Evolutionary conservation across 805 yeast species (phyloP), one percentile per base, ranked within the genome.

Genomic region (Komagataella kurtzmanii): DNA sequence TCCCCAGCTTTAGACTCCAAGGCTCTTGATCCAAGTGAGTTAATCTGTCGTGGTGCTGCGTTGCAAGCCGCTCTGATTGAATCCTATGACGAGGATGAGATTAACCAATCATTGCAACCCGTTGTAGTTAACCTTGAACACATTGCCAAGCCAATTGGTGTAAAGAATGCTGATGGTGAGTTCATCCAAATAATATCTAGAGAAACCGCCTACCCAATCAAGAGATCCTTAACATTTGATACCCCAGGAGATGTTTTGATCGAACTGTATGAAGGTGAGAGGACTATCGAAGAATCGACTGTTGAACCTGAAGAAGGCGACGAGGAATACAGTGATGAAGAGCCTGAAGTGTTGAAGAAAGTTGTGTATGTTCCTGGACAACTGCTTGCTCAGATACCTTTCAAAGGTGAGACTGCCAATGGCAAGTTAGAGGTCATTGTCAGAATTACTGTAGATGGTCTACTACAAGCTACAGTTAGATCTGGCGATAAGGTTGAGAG

Each of bases 31-130:
- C 97, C 99, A 54, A 83, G 87, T 63, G 98, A 93, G 73, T 76
- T 89, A 62, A 74, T 85, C 57, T 83, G 95, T 57, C 83, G 95
- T 64, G 99, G 99, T 71, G 95, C 97, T 54, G 97, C 98, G 56
- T 77, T 91, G 65, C 98, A 93, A 76, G 99, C 97, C 50, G 81
- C 95, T 44, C 74, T 91, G 61, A 73, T 85, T 56, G 91, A 85
- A 61, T 73, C 80, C 53, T 95, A 88, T 61, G 93, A 84, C 62
- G 88, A 79, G 51, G 95, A 86, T 56, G 93, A 88, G 69, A 73
- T 83, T 60, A 72, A 75, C 49, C 95, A 88, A 70, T 83, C 93
- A 53, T 72, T 82, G 59, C 85, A 86, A 68, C 93, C 95, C 30
- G 79, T 86, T 54, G 86, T 90, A 55, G 75, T 88, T 59, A 85